Conservation (phyloP, 495 filamentous ascomycete genomes). For the Hypoxylon trugodes region DNA sequence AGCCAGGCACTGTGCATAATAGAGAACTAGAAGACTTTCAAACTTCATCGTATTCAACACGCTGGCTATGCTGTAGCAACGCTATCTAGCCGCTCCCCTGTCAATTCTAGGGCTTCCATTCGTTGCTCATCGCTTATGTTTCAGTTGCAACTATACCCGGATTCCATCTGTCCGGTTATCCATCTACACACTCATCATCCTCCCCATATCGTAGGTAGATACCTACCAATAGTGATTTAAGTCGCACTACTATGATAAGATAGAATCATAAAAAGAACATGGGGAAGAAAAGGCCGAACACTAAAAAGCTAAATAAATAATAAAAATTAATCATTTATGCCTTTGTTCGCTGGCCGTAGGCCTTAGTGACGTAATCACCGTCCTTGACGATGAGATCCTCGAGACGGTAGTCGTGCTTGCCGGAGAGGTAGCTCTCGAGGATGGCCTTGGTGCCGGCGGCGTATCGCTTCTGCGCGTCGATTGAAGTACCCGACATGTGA, state of each 20-base stretch:
- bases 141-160: no score
- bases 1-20: no score
- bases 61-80: conserved; percentile 28
- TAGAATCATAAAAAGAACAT: no score
- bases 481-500: conserved; percentile 96
- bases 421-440: conserved; percentile 87
- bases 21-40: background rate
- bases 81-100: conserved; percentile 16
- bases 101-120: background rate
- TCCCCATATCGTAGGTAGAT: background rate
- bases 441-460: conserved; percentile 89
- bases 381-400: conserved; percentile 92
- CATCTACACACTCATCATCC: no score
- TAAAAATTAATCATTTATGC: conserved; percentile 31
- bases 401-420: conserved; percentile 83
- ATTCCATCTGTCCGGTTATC: conserved; percentile 16
- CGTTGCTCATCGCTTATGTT: conserved; percentile 21
- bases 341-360: conserved; percentile 84
- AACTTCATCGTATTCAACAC: conserved; percentile 22
- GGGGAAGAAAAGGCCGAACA: no score
- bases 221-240: no score
- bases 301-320: background rate
- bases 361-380: conserved; percentile 95
- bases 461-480: conserved; percentile 97
- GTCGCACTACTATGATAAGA: no score